phyloP scores from a whole-genome alignment of 495 filamentous ascomycete species.

The Penicillium simplicissimum region DNA sequence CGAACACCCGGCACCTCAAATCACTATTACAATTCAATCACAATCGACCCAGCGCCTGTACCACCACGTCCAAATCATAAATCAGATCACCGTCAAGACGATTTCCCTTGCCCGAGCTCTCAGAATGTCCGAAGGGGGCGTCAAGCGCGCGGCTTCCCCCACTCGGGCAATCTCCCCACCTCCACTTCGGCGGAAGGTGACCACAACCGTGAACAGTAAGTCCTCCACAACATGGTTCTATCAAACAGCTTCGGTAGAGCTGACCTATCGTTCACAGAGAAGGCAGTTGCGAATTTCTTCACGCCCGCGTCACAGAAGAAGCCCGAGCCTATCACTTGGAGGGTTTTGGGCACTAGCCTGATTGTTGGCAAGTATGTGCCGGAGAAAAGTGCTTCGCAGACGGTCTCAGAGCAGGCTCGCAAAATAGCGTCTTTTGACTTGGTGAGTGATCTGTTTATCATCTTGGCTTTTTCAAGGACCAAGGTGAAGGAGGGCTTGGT shows the following conservation, averaged over 20 bases:
- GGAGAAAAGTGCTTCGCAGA: conserved; percentile 21
- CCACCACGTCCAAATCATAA: neutral
- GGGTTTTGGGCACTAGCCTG: conserved; percentile 64
- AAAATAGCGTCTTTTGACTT: conserved; percentile 93
- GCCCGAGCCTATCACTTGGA: conserved; percentile 76
- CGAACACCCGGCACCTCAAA: neutral
- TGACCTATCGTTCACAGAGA: conserved; percentile 45
- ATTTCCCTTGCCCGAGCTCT: conserved; percentile 16
- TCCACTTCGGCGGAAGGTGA: conserved; percentile 57
- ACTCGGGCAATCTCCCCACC: conserved; percentile 46
- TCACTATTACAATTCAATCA: neutral
- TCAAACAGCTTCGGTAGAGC: neutral
- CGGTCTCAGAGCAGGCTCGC: conserved; percentile 31
- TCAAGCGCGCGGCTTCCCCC: conserved; percentile 41
- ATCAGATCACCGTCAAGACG: conserved; percentile 14
- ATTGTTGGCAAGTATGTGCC: conserved; percentile 73
- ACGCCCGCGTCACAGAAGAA: conserved; percentile 83
- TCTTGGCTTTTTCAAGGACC: neutral
- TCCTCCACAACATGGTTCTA: neutral
- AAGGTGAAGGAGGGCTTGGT: neutral
- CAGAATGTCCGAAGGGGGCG: conserved; percentile 38
- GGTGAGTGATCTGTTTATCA: conserved; percentile 48
- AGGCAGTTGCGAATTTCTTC: conserved; percentile 81
- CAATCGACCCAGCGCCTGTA: neutral
- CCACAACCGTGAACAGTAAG: conserved; percentile 74